Evolutionary conservation across 805 yeast genomes (phyloP).

Genomic region (Kodamaea hsintzibuensis): DNA sequence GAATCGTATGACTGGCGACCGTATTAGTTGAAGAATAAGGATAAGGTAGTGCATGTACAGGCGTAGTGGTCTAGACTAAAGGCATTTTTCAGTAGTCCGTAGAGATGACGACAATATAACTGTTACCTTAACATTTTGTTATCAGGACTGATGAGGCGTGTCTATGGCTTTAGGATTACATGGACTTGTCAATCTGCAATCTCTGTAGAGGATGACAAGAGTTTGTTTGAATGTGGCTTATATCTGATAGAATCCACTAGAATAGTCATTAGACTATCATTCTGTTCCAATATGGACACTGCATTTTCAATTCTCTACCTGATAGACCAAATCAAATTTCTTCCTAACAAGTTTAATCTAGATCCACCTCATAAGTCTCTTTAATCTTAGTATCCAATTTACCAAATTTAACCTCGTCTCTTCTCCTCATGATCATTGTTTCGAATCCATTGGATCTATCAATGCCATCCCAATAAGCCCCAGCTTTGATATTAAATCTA

Average conservation of each 20-base stretch:
- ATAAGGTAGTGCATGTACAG: not conserved
- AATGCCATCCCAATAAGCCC: conserved; percentile 89
- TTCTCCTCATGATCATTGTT: conserved; percentile 49
- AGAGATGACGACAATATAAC: not conserved
- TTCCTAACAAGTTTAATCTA: too few species aligned
- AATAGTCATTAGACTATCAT: too few species aligned
- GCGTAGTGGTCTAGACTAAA: not conserved
- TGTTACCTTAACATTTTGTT: not conserved
- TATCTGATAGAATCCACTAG: too few species aligned
- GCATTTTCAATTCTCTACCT: too few species aligned
- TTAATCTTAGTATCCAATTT: conserved; percentile 12
- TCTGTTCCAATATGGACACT: too few species aligned
- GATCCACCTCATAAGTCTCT: conserved; percentile 6
- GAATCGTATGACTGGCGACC: not conserved
- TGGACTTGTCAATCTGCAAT: too few species aligned
- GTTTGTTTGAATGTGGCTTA: too few species aligned
- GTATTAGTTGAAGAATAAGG: not conserved
- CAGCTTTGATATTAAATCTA: conserved; percentile 76
- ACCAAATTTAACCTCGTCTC: conserved; percentile 28
- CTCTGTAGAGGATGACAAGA: too few species aligned
- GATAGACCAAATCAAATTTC: too few species aligned
- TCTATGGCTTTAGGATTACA: too few species aligned
- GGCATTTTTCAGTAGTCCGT: not conserved
- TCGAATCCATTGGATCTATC: conserved; percentile 91
- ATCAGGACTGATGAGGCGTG: not conserved